phyloP scores from a whole-genome alignment of 768 basidiomycete species.

The Lactarius vividus region DNA sequence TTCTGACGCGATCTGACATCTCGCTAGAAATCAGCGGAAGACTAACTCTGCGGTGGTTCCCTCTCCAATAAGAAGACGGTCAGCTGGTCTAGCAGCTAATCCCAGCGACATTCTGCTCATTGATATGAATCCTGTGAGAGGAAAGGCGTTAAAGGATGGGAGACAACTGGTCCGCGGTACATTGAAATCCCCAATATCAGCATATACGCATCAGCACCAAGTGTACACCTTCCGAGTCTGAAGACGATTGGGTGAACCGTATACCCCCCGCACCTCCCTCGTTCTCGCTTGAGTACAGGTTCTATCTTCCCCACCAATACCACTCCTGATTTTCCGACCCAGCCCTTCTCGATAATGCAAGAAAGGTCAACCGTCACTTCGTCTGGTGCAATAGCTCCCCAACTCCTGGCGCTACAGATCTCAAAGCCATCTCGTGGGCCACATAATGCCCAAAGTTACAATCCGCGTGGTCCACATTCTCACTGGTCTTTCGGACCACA shows the following conservation, averaged over 20 bases:
- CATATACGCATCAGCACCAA: not conserved
- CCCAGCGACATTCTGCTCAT: not conserved
- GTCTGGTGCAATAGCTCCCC: not conserved
- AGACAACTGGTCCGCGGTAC: not conserved
- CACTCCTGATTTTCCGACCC: not conserved
- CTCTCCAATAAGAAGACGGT: no score
- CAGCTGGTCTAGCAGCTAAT: not conserved
- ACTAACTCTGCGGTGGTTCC: not conserved
- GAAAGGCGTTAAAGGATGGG: constrained; percentile 8
- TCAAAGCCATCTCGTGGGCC: not conserved
- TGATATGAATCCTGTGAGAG: not conserved
- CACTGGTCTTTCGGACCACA: not conserved
- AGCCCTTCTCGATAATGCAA: not conserved
- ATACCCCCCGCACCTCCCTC: not conserved
- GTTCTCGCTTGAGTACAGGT: not conserved
- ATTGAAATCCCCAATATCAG: not conserved
- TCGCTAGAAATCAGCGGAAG: constrained; percentile 11
- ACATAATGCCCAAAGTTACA: not conserved
- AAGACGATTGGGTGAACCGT: not conserved
- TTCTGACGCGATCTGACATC: not conserved
- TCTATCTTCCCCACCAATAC: not conserved
- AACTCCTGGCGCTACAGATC: not conserved
- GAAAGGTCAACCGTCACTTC: not conserved
- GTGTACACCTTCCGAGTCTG: not conserved
- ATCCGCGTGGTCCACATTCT: not conserved